Evolutionary conservation across 1,284 basidiomycete species (phyloP).

Genomic region (Naganishia albida): DNA sequence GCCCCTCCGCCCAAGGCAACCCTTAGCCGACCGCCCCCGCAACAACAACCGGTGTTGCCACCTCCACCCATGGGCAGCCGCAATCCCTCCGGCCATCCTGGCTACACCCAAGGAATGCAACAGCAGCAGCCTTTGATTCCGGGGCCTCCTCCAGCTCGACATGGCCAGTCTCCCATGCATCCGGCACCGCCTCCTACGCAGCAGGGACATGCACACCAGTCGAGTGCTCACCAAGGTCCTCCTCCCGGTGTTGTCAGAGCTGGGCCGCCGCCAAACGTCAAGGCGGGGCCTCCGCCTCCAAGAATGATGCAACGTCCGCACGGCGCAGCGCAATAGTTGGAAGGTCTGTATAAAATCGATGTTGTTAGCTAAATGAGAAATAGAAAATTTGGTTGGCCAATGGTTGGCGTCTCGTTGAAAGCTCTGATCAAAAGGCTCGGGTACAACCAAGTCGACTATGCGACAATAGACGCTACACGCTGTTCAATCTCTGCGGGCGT

Average conservation of each 20-base stretch:
- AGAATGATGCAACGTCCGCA: constrained; percentile 42
- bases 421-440: no score
- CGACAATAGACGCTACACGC: constrained; percentile 21
- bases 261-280: constrained; percentile 60
- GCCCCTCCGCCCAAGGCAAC: constrained; percentile 51
- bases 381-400: no score
- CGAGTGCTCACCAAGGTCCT: constrained; percentile 42
- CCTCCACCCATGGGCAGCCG: constrained; percentile 30
- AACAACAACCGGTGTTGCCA: constrained; percentile 11
- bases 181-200: constrained; percentile 36
- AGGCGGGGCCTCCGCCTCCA: constrained; percentile 87
- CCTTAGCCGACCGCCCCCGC: constrained; percentile 44
- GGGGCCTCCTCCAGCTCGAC: constrained; percentile 42
- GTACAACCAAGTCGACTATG: constrained; percentile 1
- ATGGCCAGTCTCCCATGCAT: constrained; percentile 39
- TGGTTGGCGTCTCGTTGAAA: no score
- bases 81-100: constrained; percentile 30
- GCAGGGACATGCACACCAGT: constrained; percentile 40
- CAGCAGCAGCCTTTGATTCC: constrained; percentile 36
- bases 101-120: constrained; percentile 5
- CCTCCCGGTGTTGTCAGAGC: constrained; percentile 55
- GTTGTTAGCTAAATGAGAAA: no score
- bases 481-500: constrained; percentile 31
- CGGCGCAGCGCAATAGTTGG: no score
- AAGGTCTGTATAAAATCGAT: no score